Evolutionary conservation across 169 alveolate genomes (phyloP).

Genomic region (Babesia bigemina): DNA sequence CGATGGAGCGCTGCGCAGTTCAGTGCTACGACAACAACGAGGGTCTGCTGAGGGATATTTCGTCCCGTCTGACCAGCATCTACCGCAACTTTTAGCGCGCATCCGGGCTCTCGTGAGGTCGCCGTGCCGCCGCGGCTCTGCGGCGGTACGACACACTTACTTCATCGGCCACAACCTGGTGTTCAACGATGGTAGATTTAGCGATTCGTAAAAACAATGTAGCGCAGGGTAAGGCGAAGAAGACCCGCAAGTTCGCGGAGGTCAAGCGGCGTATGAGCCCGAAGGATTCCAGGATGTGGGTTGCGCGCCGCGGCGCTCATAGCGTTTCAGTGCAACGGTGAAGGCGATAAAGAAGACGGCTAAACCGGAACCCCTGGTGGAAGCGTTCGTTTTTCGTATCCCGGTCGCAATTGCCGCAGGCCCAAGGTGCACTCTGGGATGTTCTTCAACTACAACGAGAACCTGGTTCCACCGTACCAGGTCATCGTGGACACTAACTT

Average conservation of each 20-base stretch:
- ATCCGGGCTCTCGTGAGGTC: conserved; percentile 8
- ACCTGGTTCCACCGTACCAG: conserved; percentile 97
- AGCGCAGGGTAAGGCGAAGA: conserved; percentile 74
- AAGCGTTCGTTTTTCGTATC: conserved; percentile 5
- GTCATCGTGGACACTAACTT: conserved; percentile 98
- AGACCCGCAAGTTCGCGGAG: conserved; percentile 91
- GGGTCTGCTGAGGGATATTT: conserved; percentile 67
- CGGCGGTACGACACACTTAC: neutral
- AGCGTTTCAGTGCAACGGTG: conserved; percentile 15
- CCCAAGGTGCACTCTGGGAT: conserved; percentile 70
- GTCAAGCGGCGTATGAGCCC: conserved; percentile 87
- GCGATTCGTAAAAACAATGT: conserved; percentile 64
- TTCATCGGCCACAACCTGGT: neutral
- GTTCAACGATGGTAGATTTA: conserved; percentile 1
- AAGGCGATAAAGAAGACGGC: conserved; percentile 19
- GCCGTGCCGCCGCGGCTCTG: neutral
- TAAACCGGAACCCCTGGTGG: conserved; percentile 24
- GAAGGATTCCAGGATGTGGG: conserved; percentile 80
- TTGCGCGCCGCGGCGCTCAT: neutral
- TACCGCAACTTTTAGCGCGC: conserved; percentile 33
- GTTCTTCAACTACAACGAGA: conserved; percentile 87
- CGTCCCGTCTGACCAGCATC: conserved; percentile 55
- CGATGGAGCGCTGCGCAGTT: conserved; percentile 77
- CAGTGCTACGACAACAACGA: conserved; percentile 75
- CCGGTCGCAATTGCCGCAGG: neutral